These are phyloP conservation scores for Fusarium paranaense DNA, from an alignment of 2,329 filamentous ascomycete species.

Conservation along the genomic window DNA sequence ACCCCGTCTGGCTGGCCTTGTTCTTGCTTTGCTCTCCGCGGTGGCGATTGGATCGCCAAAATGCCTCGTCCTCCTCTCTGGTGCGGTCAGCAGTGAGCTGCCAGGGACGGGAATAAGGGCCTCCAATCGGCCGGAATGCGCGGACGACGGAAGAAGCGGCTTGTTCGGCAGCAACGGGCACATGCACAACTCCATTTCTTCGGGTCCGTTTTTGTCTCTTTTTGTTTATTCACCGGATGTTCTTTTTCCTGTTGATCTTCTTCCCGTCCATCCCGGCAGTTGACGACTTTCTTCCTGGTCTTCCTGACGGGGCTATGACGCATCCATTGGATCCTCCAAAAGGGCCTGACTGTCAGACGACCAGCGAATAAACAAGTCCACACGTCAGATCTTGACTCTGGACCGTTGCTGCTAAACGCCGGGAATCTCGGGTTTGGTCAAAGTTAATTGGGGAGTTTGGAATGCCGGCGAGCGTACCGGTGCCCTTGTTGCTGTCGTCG, in stretches of 20 bases:
- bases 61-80: constrained; percentile 26
- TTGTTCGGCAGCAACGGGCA: constrained; percentile 33
- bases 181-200: background rate
- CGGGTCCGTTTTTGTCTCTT: background rate
- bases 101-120: constrained; percentile 20
- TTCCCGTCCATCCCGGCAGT: constrained; percentile 30
- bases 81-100: constrained; percentile 17
- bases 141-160: constrained; percentile 27
- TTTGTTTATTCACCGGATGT: background rate
- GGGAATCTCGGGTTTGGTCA: constrained; percentile 3
- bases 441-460: background rate
- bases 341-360: constrained; percentile 16
- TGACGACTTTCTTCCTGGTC: constrained; percentile 2
- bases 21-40: constrained; percentile 20
- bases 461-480: background rate
- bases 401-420: constrained; percentile 8
- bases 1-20: background rate
- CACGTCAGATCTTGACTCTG: constrained; percentile 22
- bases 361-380: background rate
- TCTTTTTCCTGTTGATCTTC: background rate
- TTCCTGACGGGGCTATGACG: constrained; percentile 36
- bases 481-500: constrained; percentile 1
- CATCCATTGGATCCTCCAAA: constrained; percentile 25
- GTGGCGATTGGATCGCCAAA: constrained; percentile 36
- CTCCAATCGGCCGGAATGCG: constrained; percentile 28